Percentiles rank a stretch among this genome's conserved stretches.
These are phyloP conservation scores for Aspergillus ostianus DNA, from an alignment of 495 filamentous ascomycete species.

Conservation along the genomic window DNA sequence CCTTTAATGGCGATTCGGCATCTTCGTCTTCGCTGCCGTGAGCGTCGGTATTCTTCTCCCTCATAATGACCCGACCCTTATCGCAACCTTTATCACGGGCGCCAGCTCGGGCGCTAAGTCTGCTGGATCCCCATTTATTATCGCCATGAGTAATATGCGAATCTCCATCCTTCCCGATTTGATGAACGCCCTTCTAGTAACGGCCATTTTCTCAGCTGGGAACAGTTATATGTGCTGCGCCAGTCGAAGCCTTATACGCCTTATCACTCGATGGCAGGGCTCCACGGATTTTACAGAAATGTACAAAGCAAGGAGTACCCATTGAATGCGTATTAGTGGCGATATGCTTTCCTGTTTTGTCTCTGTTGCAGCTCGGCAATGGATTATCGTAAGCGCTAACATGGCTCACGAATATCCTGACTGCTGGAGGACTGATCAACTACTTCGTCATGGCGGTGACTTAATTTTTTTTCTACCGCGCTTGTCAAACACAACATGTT, in stretches of 20 bases:
- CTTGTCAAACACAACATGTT: conserved; percentile 54
- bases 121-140: conserved; percentile 71
- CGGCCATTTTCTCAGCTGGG: conserved; percentile 72
- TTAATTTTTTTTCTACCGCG: conserved; percentile 57
- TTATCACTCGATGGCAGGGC: conserved; percentile 63
- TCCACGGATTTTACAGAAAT: conserved; percentile 53
- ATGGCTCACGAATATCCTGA: conserved; percentile 35
- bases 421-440: conserved; percentile 49
- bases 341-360: conserved; percentile 42
- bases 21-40: conserved; percentile 67
- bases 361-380: conserved; percentile 27
- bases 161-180: conserved; percentile 67
- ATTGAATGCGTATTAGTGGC: conserved; percentile 43
- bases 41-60: conserved; percentile 66
- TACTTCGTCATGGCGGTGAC: conserved; percentile 53
- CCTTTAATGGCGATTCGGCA: conserved; percentile 69
- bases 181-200: conserved; percentile 71
- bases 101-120: conserved; percentile 51
- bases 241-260: conserved; percentile 65
- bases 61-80: conserved; percentile 52
- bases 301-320: conserved; percentile 46
- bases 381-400: conserved; percentile 27
- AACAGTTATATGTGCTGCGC: conserved; percentile 80
- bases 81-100: conserved; percentile 62
- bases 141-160: conserved; percentile 71